Evolutionary conservation across 2,329 filamentous ascomycete species (phyloP).

Genomic region (Ophiocordyceps camponoti-rufipedis): DNA sequence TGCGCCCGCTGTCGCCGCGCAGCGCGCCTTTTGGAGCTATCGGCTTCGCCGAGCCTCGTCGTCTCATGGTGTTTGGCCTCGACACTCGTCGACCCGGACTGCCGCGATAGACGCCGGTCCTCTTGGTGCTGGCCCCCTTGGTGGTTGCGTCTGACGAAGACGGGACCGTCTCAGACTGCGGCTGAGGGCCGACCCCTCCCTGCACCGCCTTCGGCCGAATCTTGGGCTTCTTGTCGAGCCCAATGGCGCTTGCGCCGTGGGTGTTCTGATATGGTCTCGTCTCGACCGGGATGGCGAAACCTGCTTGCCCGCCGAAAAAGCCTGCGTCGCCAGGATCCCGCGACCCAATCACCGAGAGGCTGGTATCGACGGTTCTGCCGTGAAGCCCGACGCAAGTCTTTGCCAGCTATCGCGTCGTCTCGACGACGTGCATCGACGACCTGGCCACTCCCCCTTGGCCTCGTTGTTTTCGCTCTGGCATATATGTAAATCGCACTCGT

Average conservation of each 20-base stretch:
- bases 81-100: neutral
- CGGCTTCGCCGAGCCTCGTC: neutral
- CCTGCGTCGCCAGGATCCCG: neutral
- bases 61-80: neutral
- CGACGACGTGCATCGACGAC: slow-evolving; percentile 26
- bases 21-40: neutral
- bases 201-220: neutral
- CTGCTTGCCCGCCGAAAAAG: neutral
- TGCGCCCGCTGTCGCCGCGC: neutral
- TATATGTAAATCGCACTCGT: slow-evolving; percentile 28
- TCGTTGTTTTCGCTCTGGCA: slow-evolving; percentile 40
- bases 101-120: neutral
- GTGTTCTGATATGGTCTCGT: neutral
- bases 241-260: neutral
- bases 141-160: too few relatives aligned
- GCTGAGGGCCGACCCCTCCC: neutral
- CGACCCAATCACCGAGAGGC: neutral
- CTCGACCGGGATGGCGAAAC: neutral
- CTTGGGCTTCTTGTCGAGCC: neutral
- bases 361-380: neutral
- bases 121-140: neutral
- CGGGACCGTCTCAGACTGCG: neutral
- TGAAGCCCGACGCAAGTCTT: slow-evolving; percentile 1
- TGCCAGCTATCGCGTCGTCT: slow-evolving; percentile 18
- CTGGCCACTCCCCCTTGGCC: slow-evolving; percentile 25